phyloP scores from a whole-genome alignment of 768 basidiomycete species.

The Phaeotremella skinneri region DNA sequence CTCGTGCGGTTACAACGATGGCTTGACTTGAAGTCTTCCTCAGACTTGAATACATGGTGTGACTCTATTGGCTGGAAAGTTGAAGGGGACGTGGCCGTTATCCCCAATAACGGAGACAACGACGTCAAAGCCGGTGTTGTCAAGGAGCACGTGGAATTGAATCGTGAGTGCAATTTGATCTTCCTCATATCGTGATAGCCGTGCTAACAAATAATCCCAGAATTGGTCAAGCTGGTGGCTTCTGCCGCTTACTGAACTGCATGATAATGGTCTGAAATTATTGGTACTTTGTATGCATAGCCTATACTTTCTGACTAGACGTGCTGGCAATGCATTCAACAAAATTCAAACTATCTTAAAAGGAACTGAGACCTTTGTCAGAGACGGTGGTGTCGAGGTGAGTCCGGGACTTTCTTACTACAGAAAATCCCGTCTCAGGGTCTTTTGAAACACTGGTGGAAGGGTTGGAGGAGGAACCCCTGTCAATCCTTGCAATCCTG shows the following conservation, averaged over 20 bases:
- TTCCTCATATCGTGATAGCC: neutral
- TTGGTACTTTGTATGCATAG: too few species aligned
- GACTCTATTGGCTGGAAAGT: constrained; percentile 46
- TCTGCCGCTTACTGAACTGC: constrained; percentile 47
- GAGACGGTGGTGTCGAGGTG: too few species aligned
- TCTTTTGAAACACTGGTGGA: too few species aligned
- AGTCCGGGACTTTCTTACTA: too few species aligned
- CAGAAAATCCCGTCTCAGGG: too few species aligned
- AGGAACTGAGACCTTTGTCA: too few species aligned
- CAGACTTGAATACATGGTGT: constrained; percentile 36
- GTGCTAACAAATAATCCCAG: constrained; percentile 19
- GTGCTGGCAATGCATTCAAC: too few species aligned
- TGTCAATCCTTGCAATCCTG: too few species aligned
- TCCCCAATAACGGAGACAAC: constrained; percentile 52
- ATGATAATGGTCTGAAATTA: neutral
- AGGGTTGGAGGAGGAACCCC: too few species aligned
- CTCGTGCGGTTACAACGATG: constrained; percentile 42
- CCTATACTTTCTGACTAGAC: too few species aligned
- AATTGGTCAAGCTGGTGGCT: constrained; percentile 51
- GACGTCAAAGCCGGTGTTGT: constrained; percentile 52
- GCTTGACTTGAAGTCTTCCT: constrained; percentile 39
- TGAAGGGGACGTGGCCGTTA: constrained; percentile 44
- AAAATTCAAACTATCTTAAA: too few species aligned
- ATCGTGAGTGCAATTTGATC: constrained; percentile 40
- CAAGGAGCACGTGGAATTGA: constrained; percentile 51